Evolutionary conservation across 495 filamentous ascomycete species (phyloP), one percentile per base, ranked within the genome.

Genomic region (Hyaloscypha hepaticicola): DNA sequence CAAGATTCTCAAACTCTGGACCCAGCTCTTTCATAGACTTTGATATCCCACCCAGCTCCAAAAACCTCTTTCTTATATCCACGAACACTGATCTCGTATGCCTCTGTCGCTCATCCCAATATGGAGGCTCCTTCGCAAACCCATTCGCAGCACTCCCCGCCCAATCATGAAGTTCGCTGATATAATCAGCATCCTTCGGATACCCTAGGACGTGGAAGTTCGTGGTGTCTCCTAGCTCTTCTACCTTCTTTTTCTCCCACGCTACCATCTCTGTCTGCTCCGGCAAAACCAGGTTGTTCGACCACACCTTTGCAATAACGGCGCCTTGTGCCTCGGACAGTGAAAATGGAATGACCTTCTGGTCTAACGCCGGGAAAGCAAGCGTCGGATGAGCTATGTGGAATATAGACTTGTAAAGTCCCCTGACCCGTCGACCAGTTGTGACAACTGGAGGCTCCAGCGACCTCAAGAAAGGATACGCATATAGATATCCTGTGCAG

Each of bases 291-390:
- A 97, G 78, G 0, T 85, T 75, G 29, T 85, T 84, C 0, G 89
- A 83, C 85, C 87, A 96, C 2, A 92, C 82, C 5, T 91, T 83
- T 14, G 92, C 85, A 61, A 97, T 82, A 2, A 90, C 80, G 11
- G 91, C 87, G 3, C 85, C 87, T 72, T 97, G 93, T n/a, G 82
- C 84, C 71, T 97, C 90, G 1, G 86, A 78, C 6, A 93, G 69
- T 3, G 90, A 87, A 70, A 96, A 97, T 2, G 94, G 93, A 26
- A 96, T 87, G 12, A 96, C 85, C 65, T 90, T 88, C 65, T 91
- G 88, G 3, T 88, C 85, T 24, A 97, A 76, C 0, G 83, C 88
- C 0, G 89, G 80, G 66, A 97, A 93, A 2, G 86, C 88, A 4
- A 99, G 77, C 0, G 92, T 94, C 3, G 93, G 91, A 56, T 90